Base-by-base conservation (phyloP, 331 rosid species). In the Saraca asoca region DNA sequence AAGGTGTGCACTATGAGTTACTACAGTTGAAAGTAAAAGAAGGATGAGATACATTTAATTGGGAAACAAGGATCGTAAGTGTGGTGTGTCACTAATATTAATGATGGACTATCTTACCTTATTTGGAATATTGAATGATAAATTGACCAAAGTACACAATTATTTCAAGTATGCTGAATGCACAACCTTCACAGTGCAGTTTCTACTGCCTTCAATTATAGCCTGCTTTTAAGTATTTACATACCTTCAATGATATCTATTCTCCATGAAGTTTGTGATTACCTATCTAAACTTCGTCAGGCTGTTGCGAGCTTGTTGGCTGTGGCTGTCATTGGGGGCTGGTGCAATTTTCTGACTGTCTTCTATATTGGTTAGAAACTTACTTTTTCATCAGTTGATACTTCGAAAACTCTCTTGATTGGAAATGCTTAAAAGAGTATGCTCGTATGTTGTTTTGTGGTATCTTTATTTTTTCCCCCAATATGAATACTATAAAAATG, bases 281-380 rank as follows among this genome's bases (percentile, higher is more conserved):
- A 64, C 65, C 70, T 56, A 42, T 75, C 24, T 54, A 41, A 35
- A 50, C 46, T 50, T 79, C 24, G 43, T 69, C 76, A 93, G 98
- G 90, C 69, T 58, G 64, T 86, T 11, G 60, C 4, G 37, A 24
- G 95, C 85, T 83, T 94, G 80, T 90, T 79, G 85, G 68, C 68
- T 64, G 97, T 86, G 48, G 90, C 97, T 63, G 73, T 90, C 65
- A 72, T 90, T 15, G 96, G 97, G 71, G 82, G 96, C 90, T 94
- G 97, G 97, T 94, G 76, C 89, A 88, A 81, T 64, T 90, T 94
- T 58, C 72, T 94, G 64, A 94, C 98, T 34, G 96, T 94, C 66
- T 12, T 86, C 18, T 94, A 90, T 77, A n/a, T 86, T 72, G 97
- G 98, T 93, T 58, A 85, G 97, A 45, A 52, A 38, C 64, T 77